Conservation (phyloP, 768 basidiomycete genomes). For the Rhizopogon rudus region DNA sequence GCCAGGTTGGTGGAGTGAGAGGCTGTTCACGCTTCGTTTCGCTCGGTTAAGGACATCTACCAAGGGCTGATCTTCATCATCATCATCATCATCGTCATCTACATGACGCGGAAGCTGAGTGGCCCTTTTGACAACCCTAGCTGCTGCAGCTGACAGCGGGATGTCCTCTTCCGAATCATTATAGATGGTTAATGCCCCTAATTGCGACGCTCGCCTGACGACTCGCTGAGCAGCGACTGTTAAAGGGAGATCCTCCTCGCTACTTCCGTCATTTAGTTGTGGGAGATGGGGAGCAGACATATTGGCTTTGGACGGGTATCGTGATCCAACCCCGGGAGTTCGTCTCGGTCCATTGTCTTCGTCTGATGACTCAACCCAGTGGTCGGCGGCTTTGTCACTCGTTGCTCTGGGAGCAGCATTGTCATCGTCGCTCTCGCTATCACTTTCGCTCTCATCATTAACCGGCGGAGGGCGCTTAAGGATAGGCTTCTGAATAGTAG, state of each 20-base stretch:
- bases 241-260: slow-evolving; percentile 80
- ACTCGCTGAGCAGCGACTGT: slow-evolving; percentile 56
- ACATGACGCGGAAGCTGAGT: slow-evolving; percentile 2
- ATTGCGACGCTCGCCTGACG: slow-evolving; percentile 37
- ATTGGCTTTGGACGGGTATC: slow-evolving; percentile 34
- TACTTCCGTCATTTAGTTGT: slow-evolving; percentile 41
- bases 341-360: slow-evolving; percentile 49
- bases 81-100: slow-evolving; percentile 50
- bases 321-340: slow-evolving; percentile 54
- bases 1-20: slow-evolving; percentile 11
- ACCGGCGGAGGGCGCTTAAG: slow-evolving; percentile 24
- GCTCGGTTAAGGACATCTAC: slow-evolving; percentile 50
- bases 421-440: slow-evolving; percentile 48
- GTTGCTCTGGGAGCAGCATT: slow-evolving; percentile 17
- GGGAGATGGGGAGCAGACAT: slow-evolving; percentile 2
- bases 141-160: slow-evolving; percentile 56
- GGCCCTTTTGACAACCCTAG: slow-evolving; percentile 41
- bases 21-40: slow-evolving; percentile 35
- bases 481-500: slow-evolving; percentile 30
- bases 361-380: slow-evolving; percentile 59
- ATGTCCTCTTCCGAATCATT: slow-evolving; percentile 70
- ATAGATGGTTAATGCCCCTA: slow-evolving; percentile 18
- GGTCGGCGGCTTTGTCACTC: slow-evolving; percentile 20
- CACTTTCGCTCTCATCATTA: slow-evolving; percentile 40
- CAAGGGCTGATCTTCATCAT: slow-evolving; percentile 72